Evolutionary conservation across 495 filamentous ascomycete species (phyloP), one percentile per base, ranked within the genome.

Genomic region (Delitschia confertaspora): DNA sequence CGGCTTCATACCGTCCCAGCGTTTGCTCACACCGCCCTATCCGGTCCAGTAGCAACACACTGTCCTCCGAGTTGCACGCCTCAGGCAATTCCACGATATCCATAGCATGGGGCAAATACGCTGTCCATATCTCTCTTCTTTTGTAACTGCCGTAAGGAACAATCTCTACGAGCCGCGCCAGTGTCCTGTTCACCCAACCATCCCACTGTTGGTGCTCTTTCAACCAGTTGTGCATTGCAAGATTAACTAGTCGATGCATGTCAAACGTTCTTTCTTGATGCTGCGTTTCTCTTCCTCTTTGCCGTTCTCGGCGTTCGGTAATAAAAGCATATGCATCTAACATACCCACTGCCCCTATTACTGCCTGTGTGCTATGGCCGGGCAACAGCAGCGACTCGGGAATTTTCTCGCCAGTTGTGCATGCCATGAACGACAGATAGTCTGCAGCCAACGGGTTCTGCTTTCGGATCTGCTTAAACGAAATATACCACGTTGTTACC

Each of bases 401-500:
- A 42, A 74, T 68, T 4, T 51, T 56, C 52, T 67, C 60, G 2
- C 58, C 60, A 39, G 67, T 57, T 3, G 74, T 39, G n/a, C 63
- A 65, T 6, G 68, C 51, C 55, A 76, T 68, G 40, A 70, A 63
- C 0, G 48, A 56, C 1, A 77, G 44, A 33, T 62, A 61, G 0
- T 68, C 47, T 0, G 62, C 51, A 0, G 71, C 69, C 0, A 59
- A 5, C 0, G 21, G 25, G 23, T 65, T 33, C 0, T 44, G 34
- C 6, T 55, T 31, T 22, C 44, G 59, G 7, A 76, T 69, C 45
- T 75, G 67, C 0, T 60, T 38, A 38, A 78, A 73, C 0, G 73
- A 74, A 0, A 73, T 67, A 1, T 69, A 57, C 74, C 71, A 80
- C 0, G 74, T 80, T 0, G 60, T 64, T 1, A 69, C 71, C 1